Percentiles rank a stretch among this genome's conserved stretches.
phyloP scores from a whole-genome alignment of 129 eudicot species.

The Flaveria brownii region DNA sequence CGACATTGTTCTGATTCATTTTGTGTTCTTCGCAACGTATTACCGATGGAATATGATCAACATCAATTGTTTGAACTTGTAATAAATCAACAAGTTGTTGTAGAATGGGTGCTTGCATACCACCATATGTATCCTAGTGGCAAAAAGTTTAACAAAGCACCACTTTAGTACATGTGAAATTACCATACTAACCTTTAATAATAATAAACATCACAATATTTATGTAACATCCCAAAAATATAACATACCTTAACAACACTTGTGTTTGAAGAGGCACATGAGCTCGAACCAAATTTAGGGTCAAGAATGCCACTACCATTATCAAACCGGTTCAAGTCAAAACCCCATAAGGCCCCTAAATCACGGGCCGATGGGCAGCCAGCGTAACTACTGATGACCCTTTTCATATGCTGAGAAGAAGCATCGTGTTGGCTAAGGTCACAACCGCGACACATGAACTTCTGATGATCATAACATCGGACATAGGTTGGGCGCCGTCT shows the following conservation, averaged over 20 bases:
- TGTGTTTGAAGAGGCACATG: slow-evolving; percentile 20
- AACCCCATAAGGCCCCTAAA: slow-evolving; percentile 75
- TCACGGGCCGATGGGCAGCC: slow-evolving; percentile 80
- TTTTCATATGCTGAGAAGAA: slow-evolving; percentile 51
- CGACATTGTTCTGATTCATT: slow-evolving; percentile 25
- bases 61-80: slow-evolving; percentile 50
- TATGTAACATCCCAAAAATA: background rate
- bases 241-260: slow-evolving; percentile 36
- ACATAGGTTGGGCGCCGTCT: slow-evolving; percentile 48
- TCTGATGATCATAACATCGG: slow-evolving; percentile 58
- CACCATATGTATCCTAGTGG: slow-evolving; percentile 34
- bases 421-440: slow-evolving; percentile 52
- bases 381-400: slow-evolving; percentile 49
- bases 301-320: slow-evolving; percentile 22
- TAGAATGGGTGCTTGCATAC: slow-evolving; percentile 36
- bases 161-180: background rate
- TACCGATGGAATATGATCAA: slow-evolving; percentile 26
- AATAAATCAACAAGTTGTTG: slow-evolving; percentile 70
- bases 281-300: slow-evolving; percentile 22
- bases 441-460: slow-evolving; percentile 72
- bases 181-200: background rate
- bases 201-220: background rate
- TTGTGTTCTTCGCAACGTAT: slow-evolving; percentile 42
- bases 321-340: slow-evolving; percentile 35
- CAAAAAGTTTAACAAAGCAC: slow-evolving; percentile 1